Conservation (phyloP, 805 yeast genomes). For the Komagataella populi region DNA sequence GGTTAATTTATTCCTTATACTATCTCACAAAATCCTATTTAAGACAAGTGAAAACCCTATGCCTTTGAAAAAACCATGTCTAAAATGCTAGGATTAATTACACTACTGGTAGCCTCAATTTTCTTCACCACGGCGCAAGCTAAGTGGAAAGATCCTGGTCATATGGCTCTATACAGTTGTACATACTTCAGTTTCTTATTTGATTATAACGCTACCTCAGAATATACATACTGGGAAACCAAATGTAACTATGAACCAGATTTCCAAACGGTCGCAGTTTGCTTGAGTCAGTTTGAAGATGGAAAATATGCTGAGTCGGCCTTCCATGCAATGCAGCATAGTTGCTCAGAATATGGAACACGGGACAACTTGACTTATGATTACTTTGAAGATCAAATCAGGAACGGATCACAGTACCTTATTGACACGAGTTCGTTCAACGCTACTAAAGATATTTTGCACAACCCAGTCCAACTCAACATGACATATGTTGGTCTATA, state of each 20-base stretch:
- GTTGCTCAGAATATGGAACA: background rate
- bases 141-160: background rate
- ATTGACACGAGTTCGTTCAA: slow-evolving; percentile 1
- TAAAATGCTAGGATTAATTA: background rate
- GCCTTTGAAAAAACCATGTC: background rate
- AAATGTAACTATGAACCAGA: background rate
- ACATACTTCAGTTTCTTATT: too few species aligned
- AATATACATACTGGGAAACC: background rate
- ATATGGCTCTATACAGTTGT: background rate
- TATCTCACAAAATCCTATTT: background rate
- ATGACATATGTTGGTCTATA: slow-evolving; percentile 1
- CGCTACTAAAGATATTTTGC: slow-evolving; percentile 4
- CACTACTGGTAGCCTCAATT: background rate
- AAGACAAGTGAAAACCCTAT: background rate
- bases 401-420: background rate
- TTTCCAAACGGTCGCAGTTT: background rate
- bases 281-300: background rate
- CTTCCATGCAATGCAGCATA: background rate
- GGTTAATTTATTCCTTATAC: background rate
- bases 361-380: background rate
- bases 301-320: background rate
- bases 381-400: background rate
- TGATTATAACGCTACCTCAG: background rate
- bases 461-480: slow-evolving; percentile 7
- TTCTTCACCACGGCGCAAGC: background rate